These are phyloP conservation scores for Penicillium freii DNA, from an alignment of 2,329 filamentous ascomycete genomes.

Conservation along the genomic window DNA sequence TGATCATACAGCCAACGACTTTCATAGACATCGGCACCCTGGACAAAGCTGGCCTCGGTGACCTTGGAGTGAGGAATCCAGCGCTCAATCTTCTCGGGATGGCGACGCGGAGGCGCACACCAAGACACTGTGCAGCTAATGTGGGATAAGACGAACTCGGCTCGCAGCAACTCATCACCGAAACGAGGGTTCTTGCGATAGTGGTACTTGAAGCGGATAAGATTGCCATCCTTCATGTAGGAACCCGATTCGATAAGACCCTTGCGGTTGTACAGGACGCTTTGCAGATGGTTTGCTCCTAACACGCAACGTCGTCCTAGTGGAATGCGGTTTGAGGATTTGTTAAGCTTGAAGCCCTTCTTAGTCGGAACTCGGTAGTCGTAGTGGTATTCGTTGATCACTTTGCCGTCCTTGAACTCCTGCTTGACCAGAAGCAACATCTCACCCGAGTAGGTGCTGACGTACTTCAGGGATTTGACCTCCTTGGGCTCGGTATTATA, in stretches of 20 bases:
- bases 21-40: conserved; percentile 54
- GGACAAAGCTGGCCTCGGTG: conserved; percentile 55
- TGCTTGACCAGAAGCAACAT: conserved; percentile 47
- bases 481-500: conserved; percentile 48
- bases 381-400: conserved; percentile 51
- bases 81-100: conserved; percentile 52
- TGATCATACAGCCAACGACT: conserved; percentile 51
- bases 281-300: conserved; percentile 48
- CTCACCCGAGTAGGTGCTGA: conserved; percentile 50
- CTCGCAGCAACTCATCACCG: conserved; percentile 56
- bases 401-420: conserved; percentile 46
- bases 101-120: conserved; percentile 52
- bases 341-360: conserved; percentile 27
- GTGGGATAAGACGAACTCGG: conserved; percentile 55
- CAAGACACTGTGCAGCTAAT: conserved; percentile 56
- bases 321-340: conserved; percentile 39
- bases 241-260: conserved; percentile 55
- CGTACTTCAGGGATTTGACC: conserved; percentile 42
- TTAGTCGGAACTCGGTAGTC: conserved; percentile 39
- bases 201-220: conserved; percentile 55
- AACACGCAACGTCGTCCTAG: conserved; percentile 48
- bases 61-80: conserved; percentile 58
- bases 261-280: conserved; percentile 53
- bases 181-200: conserved; percentile 56
- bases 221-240: conserved; percentile 53